Evolutionary conservation across 495 filamentous ascomycete genomes (phyloP).

Genomic region (Cercophora samala): DNA sequence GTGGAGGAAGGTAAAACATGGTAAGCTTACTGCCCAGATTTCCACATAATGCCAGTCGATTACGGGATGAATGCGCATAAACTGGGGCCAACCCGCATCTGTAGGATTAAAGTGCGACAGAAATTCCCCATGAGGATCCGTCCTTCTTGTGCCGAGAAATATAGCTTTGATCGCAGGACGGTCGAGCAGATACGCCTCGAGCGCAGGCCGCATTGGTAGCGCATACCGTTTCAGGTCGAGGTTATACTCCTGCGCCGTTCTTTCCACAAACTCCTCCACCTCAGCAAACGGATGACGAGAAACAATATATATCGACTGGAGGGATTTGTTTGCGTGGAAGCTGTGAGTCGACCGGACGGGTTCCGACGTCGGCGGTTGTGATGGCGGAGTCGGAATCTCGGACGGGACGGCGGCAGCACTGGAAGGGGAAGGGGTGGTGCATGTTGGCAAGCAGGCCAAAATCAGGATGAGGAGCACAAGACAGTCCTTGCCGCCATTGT

Average conservation of each 20-base stretch:
- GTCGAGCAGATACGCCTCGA: slow-evolving; percentile 68
- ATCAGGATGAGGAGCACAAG: slow-evolving; percentile 88
- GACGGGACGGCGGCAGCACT: slow-evolving; percentile 1
- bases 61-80: slow-evolving; percentile 91
- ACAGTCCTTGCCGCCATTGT: slow-evolving; percentile 98
- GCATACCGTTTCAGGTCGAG: slow-evolving; percentile 74
- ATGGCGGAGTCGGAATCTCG: background rate
- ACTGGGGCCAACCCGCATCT: slow-evolving; percentile 84
- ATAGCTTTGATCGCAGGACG: slow-evolving; percentile 69
- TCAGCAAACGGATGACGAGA: slow-evolving; percentile 74
- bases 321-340: slow-evolving; percentile 17
- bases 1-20: background rate
- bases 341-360: slow-evolving; percentile 23
- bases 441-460: slow-evolving; percentile 60
- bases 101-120: slow-evolving; percentile 80
- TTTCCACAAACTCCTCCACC: slow-evolving; percentile 78
- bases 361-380: slow-evolving; percentile 24
- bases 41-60: slow-evolving; percentile 97
- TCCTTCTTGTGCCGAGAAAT: slow-evolving; percentile 87
- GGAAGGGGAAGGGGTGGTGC: slow-evolving; percentile 27
- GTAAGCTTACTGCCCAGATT: slow-evolving; percentile 71
- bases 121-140: slow-evolving; percentile 81
- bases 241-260: slow-evolving; percentile 62
- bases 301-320: slow-evolving; percentile 87
- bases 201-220: slow-evolving; percentile 74